Evolutionary conservation across 2,329 filamentous ascomycete species (phyloP).

Genomic region (Colletotrichum cuscutae): DNA sequence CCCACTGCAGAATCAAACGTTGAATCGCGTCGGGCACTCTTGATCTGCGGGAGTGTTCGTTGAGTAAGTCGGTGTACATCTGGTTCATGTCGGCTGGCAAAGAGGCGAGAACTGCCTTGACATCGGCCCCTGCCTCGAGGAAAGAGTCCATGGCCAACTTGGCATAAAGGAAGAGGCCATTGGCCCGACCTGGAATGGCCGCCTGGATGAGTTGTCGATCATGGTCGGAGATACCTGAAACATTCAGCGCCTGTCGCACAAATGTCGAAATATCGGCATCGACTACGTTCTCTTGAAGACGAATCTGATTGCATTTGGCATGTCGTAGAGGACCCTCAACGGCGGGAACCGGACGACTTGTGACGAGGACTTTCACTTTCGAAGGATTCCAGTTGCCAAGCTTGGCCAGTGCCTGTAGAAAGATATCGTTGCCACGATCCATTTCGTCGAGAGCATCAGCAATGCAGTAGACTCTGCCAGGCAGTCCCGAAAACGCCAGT

Average conservation of each 20-base stretch:
- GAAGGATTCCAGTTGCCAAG: slow-evolving; percentile 45
- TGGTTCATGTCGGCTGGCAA: slow-evolving; percentile 50
- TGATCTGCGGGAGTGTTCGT: slow-evolving; percentile 48
- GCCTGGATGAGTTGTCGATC: slow-evolving; percentile 39
- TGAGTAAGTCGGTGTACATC: slow-evolving; percentile 54
- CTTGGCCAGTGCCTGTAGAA: slow-evolving; percentile 45
- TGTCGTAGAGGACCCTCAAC: slow-evolving; percentile 45
- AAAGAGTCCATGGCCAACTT: slow-evolving; percentile 53
- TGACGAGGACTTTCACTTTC: slow-evolving; percentile 53
- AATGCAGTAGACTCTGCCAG: slow-evolving; percentile 48
- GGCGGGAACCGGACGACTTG: slow-evolving; percentile 50
- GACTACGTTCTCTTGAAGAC: slow-evolving; percentile 48
- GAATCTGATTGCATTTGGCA: slow-evolving; percentile 43
- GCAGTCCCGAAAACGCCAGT: slow-evolving; percentile 37
- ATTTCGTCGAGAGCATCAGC: slow-evolving; percentile 60
- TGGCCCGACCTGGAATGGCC: slow-evolving; percentile 47
- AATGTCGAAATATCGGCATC: slow-evolving; percentile 53
- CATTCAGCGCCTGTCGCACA: slow-evolving; percentile 39
- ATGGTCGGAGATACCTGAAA: slow-evolving; percentile 34
- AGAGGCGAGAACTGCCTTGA: slow-evolving; percentile 40
- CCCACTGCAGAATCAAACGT: slow-evolving; percentile 49
- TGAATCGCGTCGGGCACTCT: slow-evolving; percentile 47
- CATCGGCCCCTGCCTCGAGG: slow-evolving; percentile 39
- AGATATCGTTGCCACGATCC: slow-evolving; percentile 48
- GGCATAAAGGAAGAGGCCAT: slow-evolving; percentile 58